phyloP scores from a whole-genome alignment of 805 yeast genomes.

The Starmerella stellata region DNA sequence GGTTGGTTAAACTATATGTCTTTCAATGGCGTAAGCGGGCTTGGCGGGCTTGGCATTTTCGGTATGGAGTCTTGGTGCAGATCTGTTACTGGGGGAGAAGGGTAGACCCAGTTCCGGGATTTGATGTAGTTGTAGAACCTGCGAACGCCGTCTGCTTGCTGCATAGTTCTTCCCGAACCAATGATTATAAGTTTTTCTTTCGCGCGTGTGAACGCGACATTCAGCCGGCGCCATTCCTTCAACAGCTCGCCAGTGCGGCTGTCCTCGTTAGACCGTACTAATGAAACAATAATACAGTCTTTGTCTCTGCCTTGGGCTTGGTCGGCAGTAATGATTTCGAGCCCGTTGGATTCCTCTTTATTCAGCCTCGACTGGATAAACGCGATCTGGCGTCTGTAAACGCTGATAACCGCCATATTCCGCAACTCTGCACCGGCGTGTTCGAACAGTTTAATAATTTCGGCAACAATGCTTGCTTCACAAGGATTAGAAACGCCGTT shows the following conservation, averaged over 20 bases:
- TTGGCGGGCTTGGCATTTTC: too few species aligned
- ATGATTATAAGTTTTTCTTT: slow-evolving; percentile 62
- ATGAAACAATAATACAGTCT: slow-evolving; percentile 71
- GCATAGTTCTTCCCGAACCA: slow-evolving; percentile 43
- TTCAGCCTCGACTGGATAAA: slow-evolving; percentile 23
- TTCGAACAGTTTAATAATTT: slow-evolving; percentile 31
- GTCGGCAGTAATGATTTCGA: slow-evolving; percentile 85
- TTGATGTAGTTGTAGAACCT: slow-evolving; percentile 11
- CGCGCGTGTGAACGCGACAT: slow-evolving; percentile 89
- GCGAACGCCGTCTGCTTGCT: slow-evolving; percentile 12
- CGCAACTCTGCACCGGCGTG: slow-evolving; percentile 28
- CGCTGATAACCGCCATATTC: slow-evolving; percentile 71
- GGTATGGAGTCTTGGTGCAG: too few species aligned
- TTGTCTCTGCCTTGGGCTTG: slow-evolving; percentile 93
- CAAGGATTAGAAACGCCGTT: slow-evolving; percentile 56
- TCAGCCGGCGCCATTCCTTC: slow-evolving; percentile 77
- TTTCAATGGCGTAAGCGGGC: too few species aligned
- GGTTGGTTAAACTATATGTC: too few species aligned
- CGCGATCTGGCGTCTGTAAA: slow-evolving; percentile 61
- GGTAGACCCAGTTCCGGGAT: slow-evolving; percentile 7
- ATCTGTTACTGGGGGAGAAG: background rate
- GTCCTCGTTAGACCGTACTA: slow-evolving; percentile 63
- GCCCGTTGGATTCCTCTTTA: slow-evolving; percentile 14
- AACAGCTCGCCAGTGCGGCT: slow-evolving; percentile 57
- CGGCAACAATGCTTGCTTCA: slow-evolving; percentile 50